Evolutionary conservation across 192 early-diverging fungal genomes (phyloP).

Genomic region (Coemansia sp.): DNA sequence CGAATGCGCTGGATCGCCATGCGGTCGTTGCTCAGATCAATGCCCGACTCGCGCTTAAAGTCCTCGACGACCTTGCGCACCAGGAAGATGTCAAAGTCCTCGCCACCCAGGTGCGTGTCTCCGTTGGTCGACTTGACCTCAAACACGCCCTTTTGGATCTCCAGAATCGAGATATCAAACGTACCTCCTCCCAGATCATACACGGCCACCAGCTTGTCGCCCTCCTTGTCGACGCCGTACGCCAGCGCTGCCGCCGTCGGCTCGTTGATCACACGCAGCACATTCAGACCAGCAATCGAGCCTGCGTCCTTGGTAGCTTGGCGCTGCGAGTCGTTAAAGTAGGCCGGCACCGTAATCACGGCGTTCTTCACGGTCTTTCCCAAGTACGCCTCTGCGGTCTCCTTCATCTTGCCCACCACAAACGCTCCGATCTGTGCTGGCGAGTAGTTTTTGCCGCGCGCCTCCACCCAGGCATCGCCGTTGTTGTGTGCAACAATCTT

Average conservation of each 20-base stretch:
- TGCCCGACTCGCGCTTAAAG: constrained; percentile 90
- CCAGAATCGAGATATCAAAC: constrained; percentile 99
- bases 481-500: constrained; percentile 94
- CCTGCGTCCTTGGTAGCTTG: constrained; percentile 98
- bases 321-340: constrained; percentile 98
- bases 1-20: constrained; percentile 97
- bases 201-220: constrained; percentile 89
- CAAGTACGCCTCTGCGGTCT: constrained; percentile 81
- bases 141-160: constrained; percentile 97
- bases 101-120: constrained; percentile 83
- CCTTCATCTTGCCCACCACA: constrained; percentile 99
- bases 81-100: constrained; percentile 71
- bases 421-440: constrained; percentile 96
- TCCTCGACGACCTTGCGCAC: constrained; percentile 77
- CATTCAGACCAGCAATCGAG: constrained; percentile 87
- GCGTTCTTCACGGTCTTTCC: constrained; percentile 84
- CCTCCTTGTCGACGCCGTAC: constrained; percentile 95
- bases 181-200: constrained; percentile 98
- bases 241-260: constrained; percentile 96
- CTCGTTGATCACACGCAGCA: constrained; percentile 98
- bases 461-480: constrained; percentile 98
- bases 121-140: constrained; percentile 99
- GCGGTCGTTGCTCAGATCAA: constrained; percentile 83
- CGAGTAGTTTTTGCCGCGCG: constrained; percentile 91
- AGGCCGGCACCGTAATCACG: constrained; percentile 97